phyloP scores from a whole-genome alignment of 1,284 basidiomycete species.

The Ganoderma leucocontextum region DNA sequence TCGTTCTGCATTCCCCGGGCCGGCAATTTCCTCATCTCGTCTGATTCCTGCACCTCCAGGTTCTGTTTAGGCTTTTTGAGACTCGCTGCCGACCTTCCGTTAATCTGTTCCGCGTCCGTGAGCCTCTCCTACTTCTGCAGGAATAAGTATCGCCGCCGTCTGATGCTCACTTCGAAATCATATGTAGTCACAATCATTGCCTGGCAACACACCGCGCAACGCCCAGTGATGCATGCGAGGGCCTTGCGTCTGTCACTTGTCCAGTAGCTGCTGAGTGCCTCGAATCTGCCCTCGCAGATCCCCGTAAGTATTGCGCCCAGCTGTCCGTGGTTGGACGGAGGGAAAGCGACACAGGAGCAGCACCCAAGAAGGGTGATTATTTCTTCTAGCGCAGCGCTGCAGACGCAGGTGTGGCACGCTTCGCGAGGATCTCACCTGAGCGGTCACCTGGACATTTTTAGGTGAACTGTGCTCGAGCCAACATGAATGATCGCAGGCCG shows the following conservation, averaged over 20 bases:
- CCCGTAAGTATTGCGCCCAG: background rate
- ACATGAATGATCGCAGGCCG: conserved; percentile 3
- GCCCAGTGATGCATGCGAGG: background rate
- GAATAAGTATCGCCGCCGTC: background rate
- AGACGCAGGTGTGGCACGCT: background rate
- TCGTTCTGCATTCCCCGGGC: background rate
- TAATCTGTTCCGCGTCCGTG: background rate
- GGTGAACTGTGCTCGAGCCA: background rate
- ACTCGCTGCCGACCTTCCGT: background rate
- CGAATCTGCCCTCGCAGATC: background rate
- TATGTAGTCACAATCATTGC: background rate
- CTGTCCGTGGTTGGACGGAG: background rate
- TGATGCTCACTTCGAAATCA: background rate
- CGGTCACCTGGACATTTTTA: background rate
- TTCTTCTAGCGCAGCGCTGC: background rate
- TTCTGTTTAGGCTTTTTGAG: background rate
- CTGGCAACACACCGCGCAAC: background rate
- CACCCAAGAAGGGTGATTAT: background rate
- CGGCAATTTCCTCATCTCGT: conserved; percentile 1
- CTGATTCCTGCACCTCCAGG: background rate
- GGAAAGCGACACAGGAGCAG: background rate
- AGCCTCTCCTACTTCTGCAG: background rate
- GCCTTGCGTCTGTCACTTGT: background rate
- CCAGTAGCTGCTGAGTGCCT: background rate
- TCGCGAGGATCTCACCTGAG: background rate